Percentiles rank a stretch among this genome's conserved stretches.
Conservation (phyloP, 192 early-diverging fungal species). For the Gamsiella multidivaricata region DNA sequence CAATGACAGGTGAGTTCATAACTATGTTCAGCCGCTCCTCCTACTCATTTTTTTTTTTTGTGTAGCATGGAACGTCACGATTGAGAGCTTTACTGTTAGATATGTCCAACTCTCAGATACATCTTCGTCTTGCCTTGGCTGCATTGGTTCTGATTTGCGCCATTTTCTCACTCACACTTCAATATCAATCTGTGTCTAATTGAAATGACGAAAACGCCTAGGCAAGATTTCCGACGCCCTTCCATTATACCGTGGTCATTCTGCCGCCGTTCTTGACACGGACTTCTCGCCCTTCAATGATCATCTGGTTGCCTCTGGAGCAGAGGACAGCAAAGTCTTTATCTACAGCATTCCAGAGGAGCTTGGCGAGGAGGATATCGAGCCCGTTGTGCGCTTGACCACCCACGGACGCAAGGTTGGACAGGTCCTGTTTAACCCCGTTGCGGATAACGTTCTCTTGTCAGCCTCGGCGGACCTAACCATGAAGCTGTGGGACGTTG, state of each 20-base stretch:
- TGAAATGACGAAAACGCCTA: too few relatives aligned
- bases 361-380: slow-evolving; percentile 71
- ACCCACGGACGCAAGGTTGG: slow-evolving; percentile 95
- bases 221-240: slow-evolving; percentile 92
- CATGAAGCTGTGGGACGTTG: slow-evolving; percentile 95
- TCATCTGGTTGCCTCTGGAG: slow-evolving; percentile 88
- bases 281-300: slow-evolving; percentile 99
- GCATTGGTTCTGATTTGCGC: neutral
- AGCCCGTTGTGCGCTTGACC: slow-evolving; percentile 81
- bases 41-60: neutral
- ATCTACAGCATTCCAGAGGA: slow-evolving; percentile 94
- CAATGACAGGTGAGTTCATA: slow-evolving; percentile 64
- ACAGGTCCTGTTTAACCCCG: slow-evolving; percentile 98
- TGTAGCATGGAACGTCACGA: slow-evolving; percentile 15
- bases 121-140: neutral
- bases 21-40: neutral
- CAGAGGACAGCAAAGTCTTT: slow-evolving; percentile 92
- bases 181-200: too few relatives aligned
- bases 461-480: slow-evolving; percentile 90
- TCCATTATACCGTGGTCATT: slow-evolving; percentile 94
- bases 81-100: neutral
- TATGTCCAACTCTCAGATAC: neutral
- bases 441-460: slow-evolving; percentile 92
- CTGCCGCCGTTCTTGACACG: slow-evolving; percentile 95
- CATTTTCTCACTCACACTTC: neutral